These are phyloP conservation scores for Begonia fuchsioides DNA, from an alignment of 306 rosid genomes.

Conservation along the genomic window DNA sequence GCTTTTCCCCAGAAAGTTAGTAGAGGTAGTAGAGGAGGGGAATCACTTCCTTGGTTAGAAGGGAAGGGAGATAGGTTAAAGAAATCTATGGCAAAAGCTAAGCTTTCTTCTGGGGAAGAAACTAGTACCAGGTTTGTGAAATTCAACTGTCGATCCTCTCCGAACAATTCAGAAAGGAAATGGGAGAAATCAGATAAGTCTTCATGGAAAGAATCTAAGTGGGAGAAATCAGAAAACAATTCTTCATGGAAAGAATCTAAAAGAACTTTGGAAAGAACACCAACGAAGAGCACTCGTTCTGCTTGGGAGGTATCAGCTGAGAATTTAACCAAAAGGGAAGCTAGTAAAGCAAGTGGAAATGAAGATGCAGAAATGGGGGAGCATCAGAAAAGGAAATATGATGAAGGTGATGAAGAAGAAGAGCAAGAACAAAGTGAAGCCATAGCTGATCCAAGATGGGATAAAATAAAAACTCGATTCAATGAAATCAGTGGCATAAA, in stretches of 20 bases:
- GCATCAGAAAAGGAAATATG: slow-evolving; percentile 16
- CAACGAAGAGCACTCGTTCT: slow-evolving; percentile 16
- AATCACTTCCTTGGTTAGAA: slow-evolving; percentile 61
- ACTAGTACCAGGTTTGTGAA: slow-evolving; percentile 12
- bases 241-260: slow-evolving; percentile 45
- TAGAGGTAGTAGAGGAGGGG: slow-evolving; percentile 14
- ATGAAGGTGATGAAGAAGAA: slow-evolving; percentile 29
- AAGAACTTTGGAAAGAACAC: slow-evolving; percentile 27
- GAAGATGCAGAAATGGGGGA: slow-evolving; percentile 17
- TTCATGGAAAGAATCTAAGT: slow-evolving; percentile 38
- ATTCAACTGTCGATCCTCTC: slow-evolving; percentile 6
- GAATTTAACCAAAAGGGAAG: slow-evolving; percentile 14
- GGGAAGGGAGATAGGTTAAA: slow-evolving; percentile 15
- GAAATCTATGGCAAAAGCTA: slow-evolving; percentile 7
- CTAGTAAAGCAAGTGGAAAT: slow-evolving; percentile 16
- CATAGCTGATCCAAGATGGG: slow-evolving; percentile 77
- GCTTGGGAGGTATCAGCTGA: slow-evolving; percentile 15
- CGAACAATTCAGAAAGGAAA: slow-evolving; percentile 17
- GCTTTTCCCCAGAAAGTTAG: slow-evolving; percentile 12
- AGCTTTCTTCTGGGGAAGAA: slow-evolving; percentile 22
- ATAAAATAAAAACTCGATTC: slow-evolving; percentile 42
- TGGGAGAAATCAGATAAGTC: slow-evolving; percentile 26
- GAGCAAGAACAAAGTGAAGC: slow-evolving; percentile 40
- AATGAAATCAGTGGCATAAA: slow-evolving; percentile 30
- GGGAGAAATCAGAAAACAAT: slow-evolving; percentile 19